phyloP scores from a whole-genome alignment of 2,329 filamentous ascomycete species.

The Zasmidium angulare region DNA sequence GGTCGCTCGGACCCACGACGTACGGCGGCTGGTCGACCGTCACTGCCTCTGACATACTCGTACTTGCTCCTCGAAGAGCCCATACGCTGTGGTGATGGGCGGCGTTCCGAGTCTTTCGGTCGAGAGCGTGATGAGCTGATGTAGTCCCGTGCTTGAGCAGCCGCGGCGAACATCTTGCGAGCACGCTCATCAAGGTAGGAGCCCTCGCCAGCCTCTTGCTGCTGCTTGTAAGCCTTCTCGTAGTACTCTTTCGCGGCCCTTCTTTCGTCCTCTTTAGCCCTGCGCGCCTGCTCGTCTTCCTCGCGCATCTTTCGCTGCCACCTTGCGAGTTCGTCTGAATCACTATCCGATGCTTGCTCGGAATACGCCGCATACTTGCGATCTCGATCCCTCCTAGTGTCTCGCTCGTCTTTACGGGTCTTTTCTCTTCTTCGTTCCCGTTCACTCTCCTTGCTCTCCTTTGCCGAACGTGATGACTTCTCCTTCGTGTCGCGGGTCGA shows the following conservation, averaged over 20 bases:
- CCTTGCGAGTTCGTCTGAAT: slow-evolving; percentile 27
- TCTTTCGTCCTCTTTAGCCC: slow-evolving; percentile 20
- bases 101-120: slow-evolving; percentile 24
- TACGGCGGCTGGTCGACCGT: slow-evolving; percentile 26
- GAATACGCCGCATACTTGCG: slow-evolving; percentile 34
- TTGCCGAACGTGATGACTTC: slow-evolving; percentile 14
- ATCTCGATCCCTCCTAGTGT: slow-evolving; percentile 41
- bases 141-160: slow-evolving; percentile 31
- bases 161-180: slow-evolving; percentile 27
- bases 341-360: slow-evolving; percentile 35
- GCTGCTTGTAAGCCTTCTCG: slow-evolving; percentile 23
- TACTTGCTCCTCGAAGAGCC: slow-evolving; percentile 29
- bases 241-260: slow-evolving; percentile 24
- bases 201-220: slow-evolving; percentile 25
- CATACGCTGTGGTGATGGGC: slow-evolving; percentile 28
- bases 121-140: slow-evolving; percentile 22
- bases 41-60: slow-evolving; percentile 27
- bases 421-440: slow-evolving; percentile 40
- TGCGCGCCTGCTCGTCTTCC: slow-evolving; percentile 27
- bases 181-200: slow-evolving; percentile 25
- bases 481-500: slow-evolving; percentile 24
- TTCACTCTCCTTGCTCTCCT: slow-evolving; percentile 33
- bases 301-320: slow-evolving; percentile 18
- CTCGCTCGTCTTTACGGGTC: slow-evolving; percentile 41
- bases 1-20: slow-evolving; percentile 29